Evolutionary conservation across 148 eudicot genomes (phyloP).

Genomic region (Rhododendron griersonianum): DNA sequence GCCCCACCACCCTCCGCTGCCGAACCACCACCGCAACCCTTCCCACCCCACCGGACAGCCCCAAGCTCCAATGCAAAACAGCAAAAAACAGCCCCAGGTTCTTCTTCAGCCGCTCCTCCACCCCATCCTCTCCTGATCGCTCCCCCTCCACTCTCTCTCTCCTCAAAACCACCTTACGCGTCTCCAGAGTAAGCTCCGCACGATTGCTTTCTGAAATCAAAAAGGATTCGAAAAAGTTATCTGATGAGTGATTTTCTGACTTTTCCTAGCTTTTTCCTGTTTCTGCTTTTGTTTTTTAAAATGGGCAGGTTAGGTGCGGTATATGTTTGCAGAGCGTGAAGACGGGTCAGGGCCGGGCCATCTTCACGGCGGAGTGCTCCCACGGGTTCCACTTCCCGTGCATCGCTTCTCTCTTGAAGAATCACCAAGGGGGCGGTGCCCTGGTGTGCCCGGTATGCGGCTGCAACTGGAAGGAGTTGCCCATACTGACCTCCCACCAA

Average conservation of each 20-base stretch:
- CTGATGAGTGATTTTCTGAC: background rate
- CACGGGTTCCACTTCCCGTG: slow-evolving; percentile 77
- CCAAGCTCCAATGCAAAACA: slow-evolving; percentile 35
- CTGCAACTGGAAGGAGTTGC: slow-evolving; percentile 67
- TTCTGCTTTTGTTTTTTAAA: background rate
- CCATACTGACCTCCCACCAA: slow-evolving; percentile 26
- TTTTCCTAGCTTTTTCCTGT: background rate
- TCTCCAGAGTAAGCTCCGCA: slow-evolving; percentile 30
- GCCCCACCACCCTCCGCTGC: slow-evolving; percentile 32
- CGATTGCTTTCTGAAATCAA: background rate
- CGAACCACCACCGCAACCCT: slow-evolving; percentile 16
- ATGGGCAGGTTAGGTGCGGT: slow-evolving; percentile 48
- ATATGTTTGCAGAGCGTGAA: slow-evolving; percentile 60
- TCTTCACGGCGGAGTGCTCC: slow-evolving; percentile 77
- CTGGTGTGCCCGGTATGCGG: slow-evolving; percentile 66
- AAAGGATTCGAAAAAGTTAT: no score
- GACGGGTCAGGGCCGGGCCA: slow-evolving; percentile 69
- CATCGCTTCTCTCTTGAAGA: slow-evolving; percentile 44
- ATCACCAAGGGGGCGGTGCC: slow-evolving; percentile 15
- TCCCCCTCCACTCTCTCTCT: slow-evolving; percentile 72
- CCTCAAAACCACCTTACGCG: slow-evolving; percentile 49
- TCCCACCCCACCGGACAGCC: slow-evolving; percentile 22
- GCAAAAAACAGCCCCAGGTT: slow-evolving; percentile 25
- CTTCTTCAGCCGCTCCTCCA: slow-evolving; percentile 27
- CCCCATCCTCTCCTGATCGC: slow-evolving; percentile 44